Conservation (phyloP, 2,329 filamentous ascomycete species). For the Zasmidium citrigriseum region DNA sequence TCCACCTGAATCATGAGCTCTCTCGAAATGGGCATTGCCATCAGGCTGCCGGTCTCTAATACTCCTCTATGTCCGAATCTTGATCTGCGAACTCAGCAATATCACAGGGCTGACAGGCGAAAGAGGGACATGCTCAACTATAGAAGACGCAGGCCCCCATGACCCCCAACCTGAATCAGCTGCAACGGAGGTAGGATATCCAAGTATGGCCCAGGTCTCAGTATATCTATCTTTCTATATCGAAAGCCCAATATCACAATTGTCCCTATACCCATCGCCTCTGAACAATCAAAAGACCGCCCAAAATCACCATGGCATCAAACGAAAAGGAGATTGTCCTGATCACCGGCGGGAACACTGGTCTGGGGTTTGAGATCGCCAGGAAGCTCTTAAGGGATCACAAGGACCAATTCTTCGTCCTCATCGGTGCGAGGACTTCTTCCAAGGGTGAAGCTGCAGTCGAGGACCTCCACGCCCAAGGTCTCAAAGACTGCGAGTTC, state of each 20-base stretch:
- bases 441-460: constrained; percentile 56
- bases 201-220: no score
- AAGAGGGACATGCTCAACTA: no score
- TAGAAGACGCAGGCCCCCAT: no score
- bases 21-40: neutral
- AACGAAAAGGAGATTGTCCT: constrained; percentile 46
- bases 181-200: no score
- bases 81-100: no score
- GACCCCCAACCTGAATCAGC: no score
- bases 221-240: no score
- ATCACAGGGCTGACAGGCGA: no score
- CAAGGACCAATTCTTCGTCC: constrained; percentile 51
- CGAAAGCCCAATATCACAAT: no score
- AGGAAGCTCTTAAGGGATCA: constrained; percentile 53
- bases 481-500: constrained; percentile 36
- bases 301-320: constrained; percentile 2
- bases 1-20: no score
- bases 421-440: constrained; percentile 56
- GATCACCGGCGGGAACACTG: constrained; percentile 59
- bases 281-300: neutral
- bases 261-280: no score
- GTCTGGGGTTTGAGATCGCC: constrained; percentile 60
- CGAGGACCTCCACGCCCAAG: constrained; percentile 26
- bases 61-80: neutral
- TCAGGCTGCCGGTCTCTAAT: neutral